Evolutionary conservation across 371 early-diverging fungal species (phyloP).

Genomic region (Mucor racemosus): DNA sequence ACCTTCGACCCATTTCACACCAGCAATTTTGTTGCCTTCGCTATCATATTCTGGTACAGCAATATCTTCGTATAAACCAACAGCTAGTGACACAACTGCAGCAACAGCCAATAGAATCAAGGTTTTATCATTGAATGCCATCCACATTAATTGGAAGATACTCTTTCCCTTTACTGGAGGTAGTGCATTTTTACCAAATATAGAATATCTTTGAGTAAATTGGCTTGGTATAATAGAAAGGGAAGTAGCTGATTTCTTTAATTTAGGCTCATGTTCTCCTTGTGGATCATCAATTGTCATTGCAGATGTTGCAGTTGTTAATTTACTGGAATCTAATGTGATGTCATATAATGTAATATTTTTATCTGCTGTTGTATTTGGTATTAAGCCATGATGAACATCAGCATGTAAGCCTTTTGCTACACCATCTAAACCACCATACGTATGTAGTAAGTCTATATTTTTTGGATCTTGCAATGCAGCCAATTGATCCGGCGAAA

Average conservation of each 20-base stretch:
- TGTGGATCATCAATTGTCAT: background rate
- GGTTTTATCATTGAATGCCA: conserved; percentile 86
- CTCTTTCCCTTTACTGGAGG: conserved; percentile 71
- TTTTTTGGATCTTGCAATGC: conserved; percentile 59
- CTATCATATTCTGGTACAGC: conserved; percentile 49
- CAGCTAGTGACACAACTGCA: conserved; percentile 83
- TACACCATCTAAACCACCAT: conserved; percentile 52
- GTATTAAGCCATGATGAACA: conserved; percentile 40
- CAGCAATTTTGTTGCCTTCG: conserved; percentile 43
- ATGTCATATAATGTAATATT: conserved; percentile 31
- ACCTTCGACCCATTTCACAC: conserved; percentile 80
- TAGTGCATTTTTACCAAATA: conserved; percentile 71
- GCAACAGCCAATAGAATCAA: conserved; percentile 83
- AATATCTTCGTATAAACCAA: conserved; percentile 88
- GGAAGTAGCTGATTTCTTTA: conserved; percentile 3
- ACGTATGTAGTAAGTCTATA: conserved; percentile 38
- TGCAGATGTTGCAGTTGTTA: background rate
- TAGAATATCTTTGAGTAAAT: conserved; percentile 41
- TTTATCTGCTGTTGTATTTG: conserved; percentile 13
- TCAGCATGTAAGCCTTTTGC: conserved; percentile 55
- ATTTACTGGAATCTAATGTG: conserved; percentile 12
- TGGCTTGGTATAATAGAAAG: background rate
- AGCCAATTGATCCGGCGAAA: conserved; percentile 50
- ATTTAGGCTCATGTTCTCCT: background rate
- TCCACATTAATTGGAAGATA: conserved; percentile 77